Evolutionary conservation across 2,329 filamentous ascomycete species (phyloP).

Genomic region (Venturia oleaginea): DNA sequence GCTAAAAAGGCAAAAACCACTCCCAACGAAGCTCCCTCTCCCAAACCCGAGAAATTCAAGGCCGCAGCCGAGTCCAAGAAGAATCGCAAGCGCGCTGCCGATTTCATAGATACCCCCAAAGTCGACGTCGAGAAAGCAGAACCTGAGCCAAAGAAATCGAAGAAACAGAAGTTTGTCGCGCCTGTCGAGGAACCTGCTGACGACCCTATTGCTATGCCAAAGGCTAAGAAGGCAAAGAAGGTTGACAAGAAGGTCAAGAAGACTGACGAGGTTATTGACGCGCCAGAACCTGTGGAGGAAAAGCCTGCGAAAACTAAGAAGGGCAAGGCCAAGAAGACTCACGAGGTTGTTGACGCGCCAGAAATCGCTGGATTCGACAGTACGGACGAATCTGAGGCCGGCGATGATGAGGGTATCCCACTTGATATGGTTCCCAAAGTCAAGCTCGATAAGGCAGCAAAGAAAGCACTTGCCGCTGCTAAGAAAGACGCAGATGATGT

Average conservation of each 20-base stretch:
- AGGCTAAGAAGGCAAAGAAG: slow-evolving; percentile 19
- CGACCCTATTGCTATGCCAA: slow-evolving; percentile 11
- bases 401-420: slow-evolving; percentile 29
- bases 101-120: slow-evolving; percentile 25
- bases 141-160: slow-evolving; percentile 27
- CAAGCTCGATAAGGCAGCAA: slow-evolving; percentile 31
- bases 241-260: slow-evolving; percentile 16
- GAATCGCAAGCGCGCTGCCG: slow-evolving; percentile 27
- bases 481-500: slow-evolving; percentile 40
- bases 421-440: slow-evolving; percentile 28
- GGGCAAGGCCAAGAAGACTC: slow-evolving; percentile 13
- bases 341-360: slow-evolving; percentile 9
- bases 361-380: slow-evolving; percentile 40
- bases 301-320: slow-evolving; percentile 11
- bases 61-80: slow-evolving; percentile 16
- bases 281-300: slow-evolving; percentile 8
- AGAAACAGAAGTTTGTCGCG: slow-evolving; percentile 23
- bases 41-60: slow-evolving; percentile 19
- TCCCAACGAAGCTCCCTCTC: slow-evolving; percentile 11
- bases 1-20: slow-evolving; percentile 20
- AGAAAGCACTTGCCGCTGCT: slow-evolving; percentile 33
- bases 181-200: slow-evolving; percentile 14
- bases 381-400: slow-evolving; percentile 33
- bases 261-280: slow-evolving; percentile 13
- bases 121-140: slow-evolving; percentile 20